A percentile compares a stretch with the other conserved stretches of the same genome.
These are phyloP conservation scores for Speleostelium caveatum DNA, from an alignment of 78 protist species.

Conservation along the genomic window DNA sequence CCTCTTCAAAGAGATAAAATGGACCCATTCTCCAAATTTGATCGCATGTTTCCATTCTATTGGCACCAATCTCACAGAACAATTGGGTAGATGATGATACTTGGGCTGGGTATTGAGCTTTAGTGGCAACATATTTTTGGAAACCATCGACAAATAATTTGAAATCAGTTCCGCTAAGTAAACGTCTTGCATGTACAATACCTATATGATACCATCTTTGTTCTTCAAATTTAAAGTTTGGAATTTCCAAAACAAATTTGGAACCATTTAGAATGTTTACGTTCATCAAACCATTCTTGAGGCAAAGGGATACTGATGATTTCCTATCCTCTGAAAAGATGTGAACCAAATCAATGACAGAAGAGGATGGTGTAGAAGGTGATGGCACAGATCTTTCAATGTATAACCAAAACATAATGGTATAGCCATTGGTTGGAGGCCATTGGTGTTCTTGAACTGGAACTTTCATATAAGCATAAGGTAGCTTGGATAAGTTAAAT, in stretches of 20 bases:
- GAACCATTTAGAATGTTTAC: slow-evolving; percentile 34
- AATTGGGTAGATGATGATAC: not conserved
- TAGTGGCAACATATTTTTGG: slow-evolving; percentile 15
- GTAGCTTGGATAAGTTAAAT: slow-evolving; percentile 24
- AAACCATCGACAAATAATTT: slow-evolving; percentile 69
- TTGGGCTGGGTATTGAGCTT: slow-evolving; percentile 70
- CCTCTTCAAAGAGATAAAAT: slow-evolving; percentile 60
- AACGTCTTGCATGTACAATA: slow-evolving; percentile 63
- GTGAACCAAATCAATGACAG: slow-evolving; percentile 32
- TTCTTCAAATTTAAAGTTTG: slow-evolving; percentile 24
- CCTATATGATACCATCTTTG: slow-evolving; percentile 70
- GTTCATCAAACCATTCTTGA: slow-evolving; percentile 24
- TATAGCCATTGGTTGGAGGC: slow-evolving; percentile 78
- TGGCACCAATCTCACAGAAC: slow-evolving; percentile 38
- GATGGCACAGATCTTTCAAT: slow-evolving; percentile 26
- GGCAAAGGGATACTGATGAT: slow-evolving; percentile 20
- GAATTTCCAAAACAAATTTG: slow-evolving; percentile 50
- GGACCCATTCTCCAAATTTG: slow-evolving; percentile 77
- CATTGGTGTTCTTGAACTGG: slow-evolving; percentile 21
- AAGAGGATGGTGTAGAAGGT: not conserved
- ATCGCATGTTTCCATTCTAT: slow-evolving; percentile 7
- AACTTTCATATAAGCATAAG: slow-evolving; percentile 31
- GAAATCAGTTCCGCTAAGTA: slow-evolving; percentile 69
- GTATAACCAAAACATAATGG: slow-evolving; percentile 73
- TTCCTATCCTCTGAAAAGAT: slow-evolving; percentile 49